Evolutionary conservation across 768 basidiomycete species (phyloP).

Genomic region (Rhizopogon vinicolor): DNA sequence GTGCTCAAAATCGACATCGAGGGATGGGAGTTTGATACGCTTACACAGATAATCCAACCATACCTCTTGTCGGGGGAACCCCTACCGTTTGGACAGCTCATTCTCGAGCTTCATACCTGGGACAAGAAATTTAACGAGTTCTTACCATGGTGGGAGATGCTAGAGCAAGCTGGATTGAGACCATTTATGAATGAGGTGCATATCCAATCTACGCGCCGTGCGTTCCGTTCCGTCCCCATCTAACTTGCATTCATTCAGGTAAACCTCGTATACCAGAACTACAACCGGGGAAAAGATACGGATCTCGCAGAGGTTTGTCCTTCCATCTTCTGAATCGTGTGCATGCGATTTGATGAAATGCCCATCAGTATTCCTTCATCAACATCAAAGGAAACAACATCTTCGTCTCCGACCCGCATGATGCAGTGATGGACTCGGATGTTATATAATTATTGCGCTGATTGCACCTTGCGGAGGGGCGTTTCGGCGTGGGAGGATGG

Average conservation of each 20-base stretch:
- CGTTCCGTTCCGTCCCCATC: background rate
- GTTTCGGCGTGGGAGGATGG: background rate
- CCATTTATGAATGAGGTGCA: constrained; percentile 42
- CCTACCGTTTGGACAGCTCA: constrained; percentile 43
- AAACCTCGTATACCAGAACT: constrained; percentile 56
- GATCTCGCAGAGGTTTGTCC: constrained; percentile 46
- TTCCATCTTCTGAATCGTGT: background rate
- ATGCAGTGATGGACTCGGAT: constrained; percentile 1
- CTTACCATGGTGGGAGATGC: constrained; percentile 40
- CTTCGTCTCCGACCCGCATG: constrained; percentile 32
- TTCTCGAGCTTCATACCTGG: constrained; percentile 41
- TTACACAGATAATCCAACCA: constrained; percentile 34
- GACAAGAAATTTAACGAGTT: constrained; percentile 32
- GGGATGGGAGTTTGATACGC: constrained; percentile 43
- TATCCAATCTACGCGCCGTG: background rate
- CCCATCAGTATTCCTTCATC: constrained; percentile 46
- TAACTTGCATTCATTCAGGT: constrained; percentile 31
- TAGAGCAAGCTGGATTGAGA: constrained; percentile 43
- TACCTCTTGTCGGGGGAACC: constrained; percentile 31
- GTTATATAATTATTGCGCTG: constrained; percentile 8
- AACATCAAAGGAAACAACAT: constrained; percentile 46
- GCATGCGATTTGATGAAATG: constrained; percentile 1
- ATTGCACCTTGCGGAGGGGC: background rate
- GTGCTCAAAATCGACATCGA: constrained; percentile 45
- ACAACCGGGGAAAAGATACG: constrained; percentile 39